These are phyloP conservation scores for Papilionanthe hybrid DNA, from an alignment of 116 monocot species.

Conservation along the genomic window DNA sequence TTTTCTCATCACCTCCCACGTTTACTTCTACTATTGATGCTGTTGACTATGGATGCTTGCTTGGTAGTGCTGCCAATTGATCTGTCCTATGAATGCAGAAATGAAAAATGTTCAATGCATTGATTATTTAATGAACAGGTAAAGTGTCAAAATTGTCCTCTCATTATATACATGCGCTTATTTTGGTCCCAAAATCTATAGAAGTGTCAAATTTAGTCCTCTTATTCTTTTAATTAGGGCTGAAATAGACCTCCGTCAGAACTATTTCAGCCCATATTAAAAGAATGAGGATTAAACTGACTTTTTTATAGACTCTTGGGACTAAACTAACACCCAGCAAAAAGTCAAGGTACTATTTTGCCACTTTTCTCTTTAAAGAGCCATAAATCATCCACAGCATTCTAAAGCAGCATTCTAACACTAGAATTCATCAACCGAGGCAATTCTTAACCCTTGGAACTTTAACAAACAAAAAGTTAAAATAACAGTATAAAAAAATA, in stretches of 20 bases:
- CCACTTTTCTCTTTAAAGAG: background rate
- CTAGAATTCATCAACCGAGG: background rate
- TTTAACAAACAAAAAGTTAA: background rate
- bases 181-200: too few species aligned
- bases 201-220: too few species aligned
- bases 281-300: too few species aligned
- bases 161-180: too few species aligned
- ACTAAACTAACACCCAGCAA: too few species aligned
- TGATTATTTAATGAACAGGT: background rate
- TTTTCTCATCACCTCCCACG: constrained; percentile 50
- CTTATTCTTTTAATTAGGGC: too few species aligned
- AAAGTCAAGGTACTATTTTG: too few species aligned
- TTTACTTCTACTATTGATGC: constrained; percentile 28
- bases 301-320: too few species aligned
- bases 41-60: constrained; percentile 12
- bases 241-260: too few species aligned
- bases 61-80: constrained; percentile 13
- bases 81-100: constrained; percentile 19
- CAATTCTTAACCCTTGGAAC: background rate
- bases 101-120: background rate
- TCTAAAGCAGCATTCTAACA: background rate
- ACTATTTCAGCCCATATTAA: too few species aligned
- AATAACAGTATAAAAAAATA: background rate
- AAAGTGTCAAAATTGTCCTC: too few species aligned
- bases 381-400: background rate